Conservation (phyloP, 257 asterid species). For the Scutellaria minor region DNA sequence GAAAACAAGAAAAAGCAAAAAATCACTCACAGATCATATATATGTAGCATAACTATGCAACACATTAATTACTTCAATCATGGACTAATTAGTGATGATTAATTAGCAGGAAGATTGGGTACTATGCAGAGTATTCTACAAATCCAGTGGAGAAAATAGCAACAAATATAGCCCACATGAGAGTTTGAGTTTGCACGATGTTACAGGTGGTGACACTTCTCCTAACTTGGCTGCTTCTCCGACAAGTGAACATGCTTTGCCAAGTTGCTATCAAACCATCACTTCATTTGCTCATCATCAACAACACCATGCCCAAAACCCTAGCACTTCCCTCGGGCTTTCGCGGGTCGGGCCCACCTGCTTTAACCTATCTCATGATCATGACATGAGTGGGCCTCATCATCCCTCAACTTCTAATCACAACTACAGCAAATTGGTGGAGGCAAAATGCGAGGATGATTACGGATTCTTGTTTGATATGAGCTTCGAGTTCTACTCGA, state of each 20-base stretch:
- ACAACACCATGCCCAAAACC: conserved; percentile 33
- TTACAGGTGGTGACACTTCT: conserved; percentile 30
- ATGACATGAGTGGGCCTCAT: neutral
- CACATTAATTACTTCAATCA: neutral
- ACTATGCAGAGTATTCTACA: conserved; percentile 81
- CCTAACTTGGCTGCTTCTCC: conserved; percentile 43
- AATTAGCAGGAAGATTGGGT: conserved; percentile 89
- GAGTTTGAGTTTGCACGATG: neutral
- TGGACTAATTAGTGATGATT: conserved; percentile 12
- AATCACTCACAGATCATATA: neutral
- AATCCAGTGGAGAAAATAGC: conserved; percentile 54
- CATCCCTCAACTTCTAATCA: conserved; percentile 28
- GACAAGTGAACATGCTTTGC: neutral
- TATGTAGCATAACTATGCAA: neutral
- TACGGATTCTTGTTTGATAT: conserved; percentile 45
- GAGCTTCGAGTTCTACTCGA: conserved; percentile 35
- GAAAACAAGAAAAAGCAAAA: neutral
- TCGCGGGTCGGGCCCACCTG: conserved; percentile 22
- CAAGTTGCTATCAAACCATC: conserved; percentile 35
- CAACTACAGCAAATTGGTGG: conserved; percentile 14
- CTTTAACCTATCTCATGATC: conserved; percentile 29
- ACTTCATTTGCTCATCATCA: conserved; percentile 30
- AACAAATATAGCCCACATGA: conserved; percentile 30
- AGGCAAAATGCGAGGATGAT: conserved; percentile 43
- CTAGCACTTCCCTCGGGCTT: conserved; percentile 35